Evolutionary conservation across 2,329 filamentous ascomycete genomes (phyloP).

Genomic region (Talaromyces sp.): DNA sequence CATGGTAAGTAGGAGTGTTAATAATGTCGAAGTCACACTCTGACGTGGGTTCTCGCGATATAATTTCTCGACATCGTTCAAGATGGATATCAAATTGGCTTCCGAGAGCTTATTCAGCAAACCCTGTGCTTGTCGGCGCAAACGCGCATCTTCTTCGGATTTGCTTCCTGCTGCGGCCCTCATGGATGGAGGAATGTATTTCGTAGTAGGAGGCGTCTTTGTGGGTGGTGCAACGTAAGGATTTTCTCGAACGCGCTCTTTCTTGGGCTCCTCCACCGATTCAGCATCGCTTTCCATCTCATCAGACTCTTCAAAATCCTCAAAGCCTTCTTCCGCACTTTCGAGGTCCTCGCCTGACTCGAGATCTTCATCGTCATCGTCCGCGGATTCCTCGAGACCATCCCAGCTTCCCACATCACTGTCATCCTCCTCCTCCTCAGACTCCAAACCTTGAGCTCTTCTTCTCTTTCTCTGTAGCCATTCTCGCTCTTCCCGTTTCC

Average conservation of each 20-base stretch:
- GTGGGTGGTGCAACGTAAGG: slow-evolving; percentile 76
- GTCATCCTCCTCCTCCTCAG: slow-evolving; percentile 27
- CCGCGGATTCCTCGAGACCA: slow-evolving; percentile 26
- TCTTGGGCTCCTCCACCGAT: slow-evolving; percentile 27
- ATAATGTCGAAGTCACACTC: slow-evolving; percentile 76
- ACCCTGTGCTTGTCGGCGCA: slow-evolving; percentile 81
- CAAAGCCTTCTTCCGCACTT: slow-evolving; percentile 40
- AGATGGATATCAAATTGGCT: slow-evolving; percentile 79
- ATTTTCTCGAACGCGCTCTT: slow-evolving; percentile 66
- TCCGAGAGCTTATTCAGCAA: slow-evolving; percentile 91
- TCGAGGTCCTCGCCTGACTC: slow-evolving; percentile 31
- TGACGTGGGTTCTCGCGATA: slow-evolving; percentile 85
- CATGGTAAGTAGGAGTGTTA: slow-evolving; percentile 74
- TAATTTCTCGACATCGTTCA: slow-evolving; percentile 76
- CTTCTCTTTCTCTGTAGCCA: slow-evolving; percentile 60
- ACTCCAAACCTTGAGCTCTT: slow-evolving; percentile 46
- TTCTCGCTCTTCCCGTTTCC: slow-evolving; percentile 63
- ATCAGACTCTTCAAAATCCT: slow-evolving; percentile 30
- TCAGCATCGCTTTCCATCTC: slow-evolving; percentile 36
- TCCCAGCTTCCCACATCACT: slow-evolving; percentile 30
- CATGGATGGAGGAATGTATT: slow-evolving; percentile 88
- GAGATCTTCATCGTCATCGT: slow-evolving; percentile 32
- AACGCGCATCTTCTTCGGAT: slow-evolving; percentile 63
- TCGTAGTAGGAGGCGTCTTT: slow-evolving; percentile 46
- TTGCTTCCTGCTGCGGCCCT: slow-evolving; percentile 62